A percentile compares a stretch with the other conserved stretches of the same genome.
Evolutionary conservation across 345 rosid species (phyloP).

Genomic region (Draba incana): DNA sequence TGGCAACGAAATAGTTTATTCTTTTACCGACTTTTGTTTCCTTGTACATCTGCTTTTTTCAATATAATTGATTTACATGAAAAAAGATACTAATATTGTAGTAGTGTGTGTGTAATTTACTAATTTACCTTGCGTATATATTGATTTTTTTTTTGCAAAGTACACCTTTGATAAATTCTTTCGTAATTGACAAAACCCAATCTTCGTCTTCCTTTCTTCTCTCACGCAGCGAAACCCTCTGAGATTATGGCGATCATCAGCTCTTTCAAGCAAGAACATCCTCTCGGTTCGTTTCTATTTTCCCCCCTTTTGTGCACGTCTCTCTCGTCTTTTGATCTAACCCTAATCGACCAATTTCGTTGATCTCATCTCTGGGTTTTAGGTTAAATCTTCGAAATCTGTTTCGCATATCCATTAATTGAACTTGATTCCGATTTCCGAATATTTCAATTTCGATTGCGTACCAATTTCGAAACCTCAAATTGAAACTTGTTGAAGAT

Average conservation of each 20-base stretch:
- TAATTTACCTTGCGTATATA: too few relatives aligned
- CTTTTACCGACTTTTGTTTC: too few relatives aligned
- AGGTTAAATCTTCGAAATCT: neutral
- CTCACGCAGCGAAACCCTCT: conserved; percentile 27
- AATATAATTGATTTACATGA: too few relatives aligned
- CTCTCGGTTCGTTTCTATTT: conserved; percentile 63
- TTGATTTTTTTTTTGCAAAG: too few relatives aligned
- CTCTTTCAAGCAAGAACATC: conserved; percentile 90
- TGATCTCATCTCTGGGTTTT: conserved; percentile 14
- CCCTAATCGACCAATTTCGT: neutral
- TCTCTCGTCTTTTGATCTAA: neutral
- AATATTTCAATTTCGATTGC: neutral
- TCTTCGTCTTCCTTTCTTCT: neutral
- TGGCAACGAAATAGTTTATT: too few relatives aligned
- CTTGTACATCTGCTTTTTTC: too few relatives aligned
- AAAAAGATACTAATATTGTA: too few relatives aligned
- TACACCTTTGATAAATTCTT: too few relatives aligned
- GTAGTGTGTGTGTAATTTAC: too few relatives aligned
- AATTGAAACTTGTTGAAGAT: neutral
- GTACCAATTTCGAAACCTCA: neutral
- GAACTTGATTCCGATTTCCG: neutral
- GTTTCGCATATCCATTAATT: neutral
- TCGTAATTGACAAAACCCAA: neutral
- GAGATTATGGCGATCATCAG: conserved; percentile 65
- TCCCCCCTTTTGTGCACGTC: neutral